Evolutionary conservation across 2,329 filamentous ascomycete genomes (phyloP), one percentile per base, ranked within the genome.

Genomic region (Aspergillus clavatus): DNA sequence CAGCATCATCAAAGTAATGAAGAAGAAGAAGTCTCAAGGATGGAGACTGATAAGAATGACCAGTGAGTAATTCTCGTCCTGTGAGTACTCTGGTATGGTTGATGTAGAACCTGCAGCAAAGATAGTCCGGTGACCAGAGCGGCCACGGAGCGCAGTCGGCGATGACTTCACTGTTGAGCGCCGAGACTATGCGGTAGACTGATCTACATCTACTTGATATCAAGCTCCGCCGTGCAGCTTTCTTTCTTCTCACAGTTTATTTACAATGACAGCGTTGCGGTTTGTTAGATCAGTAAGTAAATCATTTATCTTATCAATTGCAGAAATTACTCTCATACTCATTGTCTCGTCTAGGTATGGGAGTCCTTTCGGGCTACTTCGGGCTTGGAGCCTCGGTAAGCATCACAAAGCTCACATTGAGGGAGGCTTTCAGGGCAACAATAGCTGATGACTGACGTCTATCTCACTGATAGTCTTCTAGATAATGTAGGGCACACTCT

Each of bases 341-440:
- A 69, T 42, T 39, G 16, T 42, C 42, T 39, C 19, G 29, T 47
- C 10, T 47, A 93, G 88, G 88, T 94, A 38, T 79, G 89, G 74
- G 85, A 86, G 65, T 90, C 87, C 2, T 96, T 96, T 68, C 81
- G 87, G 72, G 79, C 80, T 54, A 86, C 88, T 53, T 95, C 89
- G 4, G 90, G 90, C 5, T 72, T 97, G 16, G 91, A 96, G 67
- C 89, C 89, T 65, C 86, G 87, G 90, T 95, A 73, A 56, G 68
- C 54, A 47, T 42, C 28, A 23, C 18, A 21, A 16, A 27, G 31
- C 10, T 39, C 37, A 24, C 40, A 16, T 19, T 8, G 8, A 26
- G n/a, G 40, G 21, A 38, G n/a, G n/a, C n/a, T n/a, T 16, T 22
- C 22, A 16, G 14, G 21, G 10, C 23, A 24, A 40, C 26, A n/a